Base-by-base conservation (phyloP, 78 protist species). In the Pigoraptor vietnamica region DNA sequence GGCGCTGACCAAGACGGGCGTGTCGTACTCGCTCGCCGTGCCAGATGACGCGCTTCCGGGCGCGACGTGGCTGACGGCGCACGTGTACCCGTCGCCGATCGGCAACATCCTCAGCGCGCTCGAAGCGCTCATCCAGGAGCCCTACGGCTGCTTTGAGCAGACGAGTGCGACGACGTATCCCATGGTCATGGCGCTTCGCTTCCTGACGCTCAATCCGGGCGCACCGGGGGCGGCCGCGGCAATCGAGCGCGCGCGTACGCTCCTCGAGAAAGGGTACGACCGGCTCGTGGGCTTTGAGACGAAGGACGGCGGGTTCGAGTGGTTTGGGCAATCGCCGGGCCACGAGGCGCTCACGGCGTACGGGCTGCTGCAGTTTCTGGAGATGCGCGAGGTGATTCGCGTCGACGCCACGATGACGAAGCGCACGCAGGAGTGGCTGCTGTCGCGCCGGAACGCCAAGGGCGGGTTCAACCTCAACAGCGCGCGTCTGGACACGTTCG, bases 331-430 rank as follows among this genome's bases (percentile, higher is more conserved):
- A 2, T 90, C 48, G 0, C 91, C 94, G 29, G 94, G 39, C 35
- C 91, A 92, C 87, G 94, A 92, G 40, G 94, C 94, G 0, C 40
- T 92, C 35, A 92, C 93, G 14, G 89, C 94, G 19, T 90, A 90
- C 83, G 94, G 94, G 33, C 79, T 90, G 87, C 9, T 92, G 91
- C 55, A 92, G 87, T 92, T 92, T 38, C n/a, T 40, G 37, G 94
- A 92, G 35, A 88, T 92, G 94, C 23, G 25, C 25, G 19, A 91
- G 37, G 91, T 92, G 32, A 2, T 29, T 9, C 93, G 0, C 39
- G 94, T 92, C 23, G 94, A 92, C 87, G 79, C 79, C 14, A 36
- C 55, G 33, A 0, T 92, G 93, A 93, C 91, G 79, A 9, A 19
- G 38, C 29, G 93, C 35, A 92, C 94, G n/a, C 37, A 37, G 6